Evolutionary conservation across 208 protist species (phyloP).

Genomic region (Leishmania amazonensis): DNA sequence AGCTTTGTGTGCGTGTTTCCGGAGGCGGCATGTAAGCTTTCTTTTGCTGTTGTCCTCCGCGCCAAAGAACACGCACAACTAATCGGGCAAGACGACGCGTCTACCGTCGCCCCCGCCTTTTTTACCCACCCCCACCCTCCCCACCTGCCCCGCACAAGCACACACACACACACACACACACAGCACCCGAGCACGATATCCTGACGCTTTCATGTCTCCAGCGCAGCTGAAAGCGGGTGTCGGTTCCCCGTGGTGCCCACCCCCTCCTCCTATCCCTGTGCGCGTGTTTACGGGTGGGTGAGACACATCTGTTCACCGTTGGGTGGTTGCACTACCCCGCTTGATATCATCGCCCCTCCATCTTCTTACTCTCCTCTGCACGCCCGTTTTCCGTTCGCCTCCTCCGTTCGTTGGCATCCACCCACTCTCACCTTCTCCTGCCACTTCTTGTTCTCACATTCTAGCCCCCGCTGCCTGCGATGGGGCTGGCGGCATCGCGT

Average conservation of each 20-base stretch:
- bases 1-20: not conserved
- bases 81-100: too few species aligned
- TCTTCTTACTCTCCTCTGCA: not conserved
- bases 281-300: not conserved
- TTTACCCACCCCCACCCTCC: not conserved
- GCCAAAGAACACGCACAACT: not conserved
- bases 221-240: not conserved
- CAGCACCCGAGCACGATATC: not conserved
- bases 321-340: not conserved
- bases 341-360: not conserved
- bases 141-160: too few species aligned
- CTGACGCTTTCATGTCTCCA: not conserved
- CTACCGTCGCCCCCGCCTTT: not conserved
- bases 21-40: not conserved
- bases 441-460: not conserved
- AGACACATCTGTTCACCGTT: not conserved
- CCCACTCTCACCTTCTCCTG: not conserved
- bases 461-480: not conserved
- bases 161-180: too few species aligned
- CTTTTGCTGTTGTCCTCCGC: not conserved
- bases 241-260: not conserved
- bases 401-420: not conserved
- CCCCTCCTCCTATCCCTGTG: not conserved
- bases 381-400: not conserved
- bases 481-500: not conserved